These are phyloP conservation scores for Penicillium olsonii DNA, from an alignment of 2,329 filamentous ascomycete species.

Conservation along the genomic window DNA sequence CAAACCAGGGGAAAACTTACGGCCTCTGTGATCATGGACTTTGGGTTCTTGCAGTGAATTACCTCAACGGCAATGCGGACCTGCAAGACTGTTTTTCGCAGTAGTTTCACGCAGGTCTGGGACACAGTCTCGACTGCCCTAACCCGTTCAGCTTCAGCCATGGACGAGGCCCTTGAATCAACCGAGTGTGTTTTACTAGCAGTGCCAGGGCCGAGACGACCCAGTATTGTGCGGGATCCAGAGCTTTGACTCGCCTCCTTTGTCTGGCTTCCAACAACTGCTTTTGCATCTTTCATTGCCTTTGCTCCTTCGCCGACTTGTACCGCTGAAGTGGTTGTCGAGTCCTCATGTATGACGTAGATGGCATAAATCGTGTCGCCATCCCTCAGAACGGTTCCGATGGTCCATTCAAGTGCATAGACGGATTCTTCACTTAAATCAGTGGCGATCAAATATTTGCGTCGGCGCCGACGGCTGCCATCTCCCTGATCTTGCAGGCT, in stretches of 20 bases:
- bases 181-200: constrained; percentile 47
- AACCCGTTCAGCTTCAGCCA: constrained; percentile 75
- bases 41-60: constrained; percentile 96
- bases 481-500: constrained; percentile 73
- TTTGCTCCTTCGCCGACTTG: constrained; percentile 71
- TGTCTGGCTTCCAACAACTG: constrained; percentile 62
- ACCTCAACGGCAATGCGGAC: constrained; percentile 94
- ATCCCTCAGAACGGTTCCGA: constrained; percentile 89
- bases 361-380: constrained; percentile 92
- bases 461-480: constrained; percentile 73
- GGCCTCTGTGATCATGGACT: constrained; percentile 93
- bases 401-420: constrained; percentile 95
- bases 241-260: constrained; percentile 55
- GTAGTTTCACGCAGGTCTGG: constrained; percentile 76
- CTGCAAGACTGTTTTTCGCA: constrained; percentile 89
- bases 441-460: constrained; percentile 93
- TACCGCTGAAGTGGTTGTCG: constrained; percentile 37
- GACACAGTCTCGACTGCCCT: constrained; percentile 82
- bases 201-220: constrained; percentile 39
- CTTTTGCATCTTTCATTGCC: constrained; percentile 73
- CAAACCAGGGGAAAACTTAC: constrained; percentile 43
- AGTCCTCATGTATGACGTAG: constrained; percentile 89
- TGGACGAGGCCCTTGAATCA: constrained; percentile 54
- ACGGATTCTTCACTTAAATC: constrained; percentile 93
- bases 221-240: constrained; percentile 34